A percentile compares a stretch with the other conserved stretches of the same genome.
Conservation (phyloP, 345 rosid genomes). For the Erucastrum elatum region DNA sequence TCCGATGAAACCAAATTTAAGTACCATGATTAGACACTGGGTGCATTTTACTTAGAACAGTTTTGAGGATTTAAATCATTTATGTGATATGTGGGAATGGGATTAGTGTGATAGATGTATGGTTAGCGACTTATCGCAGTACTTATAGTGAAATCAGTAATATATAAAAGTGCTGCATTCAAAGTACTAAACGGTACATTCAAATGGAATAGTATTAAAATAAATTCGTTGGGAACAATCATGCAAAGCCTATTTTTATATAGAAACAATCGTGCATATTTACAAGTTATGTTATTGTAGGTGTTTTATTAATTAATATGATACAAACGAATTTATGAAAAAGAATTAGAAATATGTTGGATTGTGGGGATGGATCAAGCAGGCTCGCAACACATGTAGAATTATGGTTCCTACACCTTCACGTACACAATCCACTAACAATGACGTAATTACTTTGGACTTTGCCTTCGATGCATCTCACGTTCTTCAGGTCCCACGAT, state of each 20-base stretch:
- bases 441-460: conserved; percentile 36
- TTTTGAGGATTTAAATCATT: not conserved
- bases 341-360: not conserved
- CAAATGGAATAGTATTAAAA: not conserved
- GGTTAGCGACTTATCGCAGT: not conserved
- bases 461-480: conserved; percentile 35
- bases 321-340: not conserved
- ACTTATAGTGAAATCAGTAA: not conserved
- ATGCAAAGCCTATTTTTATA: not conserved
- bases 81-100: not conserved
- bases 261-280: not conserved
- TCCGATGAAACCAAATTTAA: not conserved
- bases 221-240: not conserved
- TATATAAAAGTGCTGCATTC: not conserved
- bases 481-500: conserved; percentile 26
- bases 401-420: conserved; percentile 34
- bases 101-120: not conserved
- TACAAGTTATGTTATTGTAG: not conserved
- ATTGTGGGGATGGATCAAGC: not conserved
- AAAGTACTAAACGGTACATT: not conserved
- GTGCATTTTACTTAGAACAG: not conserved
- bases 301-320: not conserved
- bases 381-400: not conserved
- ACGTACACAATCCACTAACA: conserved; percentile 37
- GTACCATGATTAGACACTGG: not conserved